Evolutionary conservation across 116 monocot genomes (phyloP), one percentile per base, ranked within the genome.

Genomic region (Iris pallida): DNA sequence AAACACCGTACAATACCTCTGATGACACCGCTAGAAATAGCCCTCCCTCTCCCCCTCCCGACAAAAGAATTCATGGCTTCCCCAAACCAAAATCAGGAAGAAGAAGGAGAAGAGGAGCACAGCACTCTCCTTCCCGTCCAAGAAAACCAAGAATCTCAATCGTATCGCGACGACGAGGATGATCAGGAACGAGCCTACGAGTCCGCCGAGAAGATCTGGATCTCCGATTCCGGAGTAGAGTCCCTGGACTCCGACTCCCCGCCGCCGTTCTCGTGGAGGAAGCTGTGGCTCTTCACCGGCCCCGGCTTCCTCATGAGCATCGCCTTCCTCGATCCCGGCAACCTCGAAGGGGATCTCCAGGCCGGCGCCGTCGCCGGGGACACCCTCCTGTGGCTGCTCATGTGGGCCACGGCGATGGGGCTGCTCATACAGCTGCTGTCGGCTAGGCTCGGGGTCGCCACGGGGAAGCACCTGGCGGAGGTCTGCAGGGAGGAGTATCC

Each of bases 271-370:
- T 95, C 95, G 6, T 86, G 88, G 88, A 64, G 82, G 30, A 95
- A 95, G 83, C 86, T 95, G 1, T 95, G 95, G 95, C 77, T 83
- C 8, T 95, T 95, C 76, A 95, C 83, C 12, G 95, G 91, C 0
- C 91, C 95, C 6, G 95, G 95, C 15, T 88, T 95, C 74, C 75
- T 90, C 16, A 86, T 95, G 88, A 83, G 91, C 86, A 88, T 95
- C 53, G 95, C 91, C 20, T 95, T 95, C 80, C 67, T 95, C 3
- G 95, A 95, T 52, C 91, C 95, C 8, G 95, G 91, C 13, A 95
- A 95, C 66, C 80, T 95, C 11, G 95, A 95, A 65, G 95, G 95
- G 3, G 95, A 95, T 57, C 88, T 95, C 46, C 95, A 95, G 79
- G 76, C 95, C 8, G 95, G 90, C 4, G 90, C 91, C 10, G 71